Conservation (phyloP, 257 asterid genomes). For the Fraxinus pennsylvanica region DNA sequence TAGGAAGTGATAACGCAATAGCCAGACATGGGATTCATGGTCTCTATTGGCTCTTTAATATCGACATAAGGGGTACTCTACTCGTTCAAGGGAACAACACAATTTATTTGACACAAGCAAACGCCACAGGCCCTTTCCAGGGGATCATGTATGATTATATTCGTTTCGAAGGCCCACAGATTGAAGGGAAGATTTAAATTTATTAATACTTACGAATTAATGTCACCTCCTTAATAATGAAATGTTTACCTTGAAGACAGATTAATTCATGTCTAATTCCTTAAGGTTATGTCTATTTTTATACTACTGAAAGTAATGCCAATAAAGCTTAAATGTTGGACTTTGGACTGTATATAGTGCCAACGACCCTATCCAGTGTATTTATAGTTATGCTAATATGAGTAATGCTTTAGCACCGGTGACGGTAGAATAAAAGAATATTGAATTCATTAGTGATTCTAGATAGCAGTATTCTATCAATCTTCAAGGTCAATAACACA, state of each 20-base stretch:
- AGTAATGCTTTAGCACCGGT: too few relatives aligned
- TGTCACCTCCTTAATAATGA: neutral
- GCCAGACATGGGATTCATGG: slow-evolving; percentile 91
- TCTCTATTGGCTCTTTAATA: slow-evolving; percentile 60
- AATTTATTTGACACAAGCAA: slow-evolving; percentile 64
- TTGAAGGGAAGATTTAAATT: neutral
- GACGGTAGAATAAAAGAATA: too few relatives aligned
- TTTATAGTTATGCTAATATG: too few relatives aligned
- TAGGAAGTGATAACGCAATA: slow-evolving; percentile 78
- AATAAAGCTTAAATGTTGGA: too few relatives aligned
- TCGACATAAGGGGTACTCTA: slow-evolving; percentile 41
- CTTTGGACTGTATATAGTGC: too few relatives aligned
- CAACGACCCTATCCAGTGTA: too few relatives aligned
- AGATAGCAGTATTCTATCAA: too few relatives aligned
- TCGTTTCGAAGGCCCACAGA: slow-evolving; percentile 50
- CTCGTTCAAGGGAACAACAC: slow-evolving; percentile 52
- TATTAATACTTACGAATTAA: neutral
- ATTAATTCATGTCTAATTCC: neutral
- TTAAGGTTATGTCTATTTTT: too few relatives aligned
- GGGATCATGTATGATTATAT: slow-evolving; percentile 79
- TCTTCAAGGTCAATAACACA: too few relatives aligned
- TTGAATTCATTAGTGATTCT: too few relatives aligned
- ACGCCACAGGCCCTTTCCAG: slow-evolving; percentile 54
- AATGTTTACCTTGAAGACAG: neutral
- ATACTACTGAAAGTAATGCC: too few relatives aligned